Base-by-base conservation (phyloP, 495 filamentous ascomycete genomes). In the Neurospora africana region DNA sequence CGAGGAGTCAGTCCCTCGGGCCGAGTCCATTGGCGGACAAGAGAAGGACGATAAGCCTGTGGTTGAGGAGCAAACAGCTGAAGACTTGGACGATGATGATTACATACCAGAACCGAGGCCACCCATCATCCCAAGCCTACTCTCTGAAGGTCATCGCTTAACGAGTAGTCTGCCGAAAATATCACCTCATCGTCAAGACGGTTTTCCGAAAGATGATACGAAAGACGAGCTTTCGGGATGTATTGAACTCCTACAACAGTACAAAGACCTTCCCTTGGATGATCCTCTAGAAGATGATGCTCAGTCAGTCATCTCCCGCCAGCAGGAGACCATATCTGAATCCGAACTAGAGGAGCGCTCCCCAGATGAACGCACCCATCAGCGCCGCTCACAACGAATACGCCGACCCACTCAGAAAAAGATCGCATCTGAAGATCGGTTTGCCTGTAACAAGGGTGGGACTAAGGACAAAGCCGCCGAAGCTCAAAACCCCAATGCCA, bases 401-500 rank as follows among this genome's bases (percentile, higher is more conserved):
- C 68, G 36, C 21, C 72, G 70, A 23, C 21, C 61, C 0, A 61
- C 44, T 6, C 72, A 69, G 6, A 81, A 81, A 43, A 33, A 47
- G 0, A 77, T 76, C 9, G 15, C 70, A 10, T 81, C 76, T 68
- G 77, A 84, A 53, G 80, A 85, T 27, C 80, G 80, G 2, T 86
- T 85, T 68, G 78, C 81, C 9, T 85, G 84, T 72, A 81, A 82
- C 73, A 75, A 74, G 36, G 83, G 83, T 9, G 84, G 84, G 0
- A 82, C 79, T 0, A 79, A 78, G 30, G 80, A 79, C 61, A 72
- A 71, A 5, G 27, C 72, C 19, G 40, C 75, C 5, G 71, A 71
- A 19, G 17, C 70, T 1, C 67, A 72, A 10, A 79, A 80, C 61
- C 92, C 93, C 0, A 98, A 98, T 76, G 82, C 81, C 2, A 81